Conservation (phyloP, 139 green algal genomes). For the Medakamo hakoo region DNA sequence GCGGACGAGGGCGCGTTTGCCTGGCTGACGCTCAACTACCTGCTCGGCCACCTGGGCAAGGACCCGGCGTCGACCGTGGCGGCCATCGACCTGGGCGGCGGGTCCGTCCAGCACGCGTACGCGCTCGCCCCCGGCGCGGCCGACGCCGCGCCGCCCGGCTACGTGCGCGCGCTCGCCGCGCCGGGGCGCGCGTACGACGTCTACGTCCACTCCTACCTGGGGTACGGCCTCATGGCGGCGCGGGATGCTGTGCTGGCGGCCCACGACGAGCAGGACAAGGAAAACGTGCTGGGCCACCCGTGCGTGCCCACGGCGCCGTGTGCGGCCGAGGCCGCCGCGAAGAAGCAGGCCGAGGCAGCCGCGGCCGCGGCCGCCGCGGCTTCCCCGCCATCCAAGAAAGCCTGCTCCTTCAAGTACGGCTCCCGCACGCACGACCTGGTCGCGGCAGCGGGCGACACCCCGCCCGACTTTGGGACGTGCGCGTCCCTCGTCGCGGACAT, state of each 20-base stretch:
- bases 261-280: constrained; percentile 9
- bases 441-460: constrained; percentile 1
- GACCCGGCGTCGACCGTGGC: constrained; percentile 53
- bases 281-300: constrained; percentile 26
- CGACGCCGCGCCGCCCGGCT: constrained; percentile 35
- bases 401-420: background rate
- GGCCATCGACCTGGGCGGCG: constrained; percentile 72
- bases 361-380: too few species aligned
- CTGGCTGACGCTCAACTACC: constrained; percentile 97
- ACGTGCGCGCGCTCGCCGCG: constrained; percentile 44
- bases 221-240: constrained; percentile 92
- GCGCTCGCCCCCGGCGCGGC: constrained; percentile 43
- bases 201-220: constrained; percentile 94
- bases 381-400: background rate
- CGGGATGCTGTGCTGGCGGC: constrained; percentile 62
- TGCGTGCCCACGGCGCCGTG: constrained; percentile 50
- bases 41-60: constrained; percentile 66
- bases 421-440: constrained; percentile 3
- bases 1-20: constrained; percentile 85
- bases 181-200: constrained; percentile 60
- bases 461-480: constrained; percentile 15
- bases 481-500: constrained; percentile 12
- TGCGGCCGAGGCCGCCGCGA: constrained; percentile 28
- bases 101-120: constrained; percentile 67
- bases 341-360: constrained; percentile 16